Evolutionary conservation across 2,329 filamentous ascomycete species (phyloP).

Genomic region (Verticillium nubilum): DNA sequence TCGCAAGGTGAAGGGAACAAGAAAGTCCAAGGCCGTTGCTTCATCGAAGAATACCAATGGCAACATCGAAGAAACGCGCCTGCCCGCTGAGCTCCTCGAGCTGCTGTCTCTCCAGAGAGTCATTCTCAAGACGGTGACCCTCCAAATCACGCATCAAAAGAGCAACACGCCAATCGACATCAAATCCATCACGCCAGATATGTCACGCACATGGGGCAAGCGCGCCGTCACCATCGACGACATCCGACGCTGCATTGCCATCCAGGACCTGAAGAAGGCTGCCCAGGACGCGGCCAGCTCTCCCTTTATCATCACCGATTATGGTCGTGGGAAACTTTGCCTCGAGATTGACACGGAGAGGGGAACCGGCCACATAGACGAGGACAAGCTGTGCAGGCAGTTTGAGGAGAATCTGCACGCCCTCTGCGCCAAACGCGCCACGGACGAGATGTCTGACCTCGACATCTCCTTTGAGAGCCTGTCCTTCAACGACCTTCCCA

Average conservation of each 20-base stretch:
- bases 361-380: conserved; percentile 35
- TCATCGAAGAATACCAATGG: conserved; percentile 20
- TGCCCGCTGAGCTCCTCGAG: conserved; percentile 51
- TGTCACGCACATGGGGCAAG: conserved; percentile 69
- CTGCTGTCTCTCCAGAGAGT: conserved; percentile 59
- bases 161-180: conserved; percentile 58
- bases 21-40: conserved; percentile 6
- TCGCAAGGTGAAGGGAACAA: conserved; percentile 10
- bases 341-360: conserved; percentile 45
- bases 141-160: conserved; percentile 68
- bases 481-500: conserved; percentile 38
- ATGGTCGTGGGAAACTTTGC: conserved; percentile 51
- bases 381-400: conserved; percentile 45
- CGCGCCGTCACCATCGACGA: conserved; percentile 60
- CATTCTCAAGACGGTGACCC: conserved; percentile 61
- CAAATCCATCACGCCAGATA: conserved; percentile 51
- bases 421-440: conserved; percentile 33
- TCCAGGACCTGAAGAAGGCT: conserved; percentile 45
- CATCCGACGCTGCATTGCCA: conserved; percentile 59
- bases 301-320: conserved; percentile 42
- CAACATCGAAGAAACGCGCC: conserved; percentile 7
- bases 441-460: conserved; percentile 22
- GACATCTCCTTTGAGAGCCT: conserved; percentile 43
- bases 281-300: conserved; percentile 14
- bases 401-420: conserved; percentile 48